Evolutionary conservation across 2,329 filamentous ascomycete species (phyloP), one percentile per base, ranked within the genome.

Genomic region (Botrytis fabae): DNA sequence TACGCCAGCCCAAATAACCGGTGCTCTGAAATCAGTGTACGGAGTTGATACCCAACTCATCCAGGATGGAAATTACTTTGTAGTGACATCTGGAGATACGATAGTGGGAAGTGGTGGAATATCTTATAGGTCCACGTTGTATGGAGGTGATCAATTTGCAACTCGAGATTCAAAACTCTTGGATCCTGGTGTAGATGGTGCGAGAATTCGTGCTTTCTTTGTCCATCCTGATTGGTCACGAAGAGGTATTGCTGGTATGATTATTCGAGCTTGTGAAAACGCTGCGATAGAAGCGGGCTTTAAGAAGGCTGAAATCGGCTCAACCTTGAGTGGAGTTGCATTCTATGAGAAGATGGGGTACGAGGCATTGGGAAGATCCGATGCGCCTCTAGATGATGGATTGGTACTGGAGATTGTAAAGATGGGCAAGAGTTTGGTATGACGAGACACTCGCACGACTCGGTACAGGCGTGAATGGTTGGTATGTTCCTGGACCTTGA

Each of bases 291-390:
- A 71, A 40, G 72, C 60, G 9, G 75, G 75, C 1, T 77, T 75
- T 48, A 73, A 46, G 69, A 76, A 51, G 59, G 66, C 73, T 40
- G 75, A 77, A 68, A 74, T 76, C 28, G 74, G 75, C 4, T 68
- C 70, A 28, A 77, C 75, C 0, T 74, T 76, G 54, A 70, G 65
- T 35, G 75, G 75, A 10, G 68, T 75, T 20, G 42, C 54, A 18
- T 77, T 77, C 44, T 77, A 77, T 72, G 59, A 63, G 61, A 69
- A 68, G 38, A 70, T 69, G 51, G 75, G 75, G n/a, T 76, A 76
- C 61, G 42, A 44, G 18, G 63, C 70, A 6, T 62, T 71, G 18
- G 75, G 71, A 22, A 74, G 71, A 54, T 65, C 59, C 12, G 71
- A 72, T 28, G 74, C 59, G 22, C 46, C 62, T 35, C 44, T 76